Conservation (phyloP, 345 rosid species). For the Ceriops zippeliana region DNA sequence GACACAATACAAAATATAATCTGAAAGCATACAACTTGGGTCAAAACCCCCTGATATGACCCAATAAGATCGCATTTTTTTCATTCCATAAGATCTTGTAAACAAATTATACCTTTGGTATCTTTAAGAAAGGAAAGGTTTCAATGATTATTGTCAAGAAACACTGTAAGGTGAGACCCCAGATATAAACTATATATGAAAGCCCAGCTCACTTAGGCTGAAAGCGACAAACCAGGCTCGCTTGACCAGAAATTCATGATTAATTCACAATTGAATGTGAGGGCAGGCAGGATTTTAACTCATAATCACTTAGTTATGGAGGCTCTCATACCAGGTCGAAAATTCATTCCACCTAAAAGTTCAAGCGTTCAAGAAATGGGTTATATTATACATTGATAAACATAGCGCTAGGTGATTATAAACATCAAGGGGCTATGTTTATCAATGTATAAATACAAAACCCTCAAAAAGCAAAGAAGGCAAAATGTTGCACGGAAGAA, state of each 20-base stretch:
- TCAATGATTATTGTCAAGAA: not conserved
- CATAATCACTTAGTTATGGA: too few relatives aligned
- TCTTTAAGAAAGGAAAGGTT: conserved; percentile 9
- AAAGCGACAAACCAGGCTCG: too few relatives aligned
- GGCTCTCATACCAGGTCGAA: too few relatives aligned
- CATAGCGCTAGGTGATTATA: not conserved
- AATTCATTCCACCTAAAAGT: not conserved
- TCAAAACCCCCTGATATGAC: not conserved
- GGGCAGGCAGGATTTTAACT: not conserved
- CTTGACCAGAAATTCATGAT: too few relatives aligned
- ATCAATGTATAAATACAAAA: conserved; percentile 13
- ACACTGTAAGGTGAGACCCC: not conserved
- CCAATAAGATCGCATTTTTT: not conserved
- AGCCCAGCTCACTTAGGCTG: too few relatives aligned
- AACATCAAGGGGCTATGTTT: conserved; percentile 16
- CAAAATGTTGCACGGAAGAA: not conserved
- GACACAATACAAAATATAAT: not conserved
- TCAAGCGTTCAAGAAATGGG: not conserved
- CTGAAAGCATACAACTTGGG: not conserved
- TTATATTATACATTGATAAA: too few relatives aligned
- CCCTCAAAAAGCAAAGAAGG: not conserved
- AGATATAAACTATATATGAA: too few relatives aligned
- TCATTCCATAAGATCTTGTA: not conserved
- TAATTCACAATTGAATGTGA: not conserved
- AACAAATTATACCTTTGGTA: conserved; percentile 6